Evolutionary conservation across 768 basidiomycete genomes (phyloP), one percentile per base, ranked within the genome.

Genomic region (Tephrocybe rancida): DNA sequence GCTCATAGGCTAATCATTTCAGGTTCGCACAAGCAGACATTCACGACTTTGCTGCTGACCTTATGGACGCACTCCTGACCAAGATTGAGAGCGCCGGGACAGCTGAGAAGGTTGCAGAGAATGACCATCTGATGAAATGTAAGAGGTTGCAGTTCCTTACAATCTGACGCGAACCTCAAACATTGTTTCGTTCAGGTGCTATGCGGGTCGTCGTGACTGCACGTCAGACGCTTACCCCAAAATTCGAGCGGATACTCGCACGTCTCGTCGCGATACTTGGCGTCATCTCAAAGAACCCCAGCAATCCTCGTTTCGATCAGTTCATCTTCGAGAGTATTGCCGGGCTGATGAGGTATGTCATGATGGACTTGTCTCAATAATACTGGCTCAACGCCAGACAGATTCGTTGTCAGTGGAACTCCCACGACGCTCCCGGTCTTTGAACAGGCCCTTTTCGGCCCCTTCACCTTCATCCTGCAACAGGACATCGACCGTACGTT

Each of bases 101-200:
- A 3, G 86, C 97, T 0, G 91, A 97, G 67, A 95, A 96, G 73
- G 84, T 96, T 27, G 93, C 96, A 0, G 95, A 98, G 67, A 99
- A 99, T 61, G 96, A 98, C 69, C 90, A 97, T 68, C 74, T 98
- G 44, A 99, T 98, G 95, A 95, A 92, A 77, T 95, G 96, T 95
- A 59, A 21, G 38, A 43, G 86, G 70, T 10, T 5, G 21, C 32
- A 14, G n/a, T 16, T 38, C 48, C 45, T 10, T 27, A 16, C 13
- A 21, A 6, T 32, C 44, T 42, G 3, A 13, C 7, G 14, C n/a
- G 14, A 2, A 51, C 43, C 25, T 26, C 21, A 51, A 44, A 59
- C 21, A 19, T 54, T 46, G 35, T 45, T 41, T 21, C n/a, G n/a
- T 11, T n/a, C 48, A 98, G 96, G 92, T 69, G 85, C 84, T 18